Evolutionary conservation across 148 eudicot species (phyloP), one percentile per base, ranked within the genome.

Genomic region (Chenopodium album): DNA sequence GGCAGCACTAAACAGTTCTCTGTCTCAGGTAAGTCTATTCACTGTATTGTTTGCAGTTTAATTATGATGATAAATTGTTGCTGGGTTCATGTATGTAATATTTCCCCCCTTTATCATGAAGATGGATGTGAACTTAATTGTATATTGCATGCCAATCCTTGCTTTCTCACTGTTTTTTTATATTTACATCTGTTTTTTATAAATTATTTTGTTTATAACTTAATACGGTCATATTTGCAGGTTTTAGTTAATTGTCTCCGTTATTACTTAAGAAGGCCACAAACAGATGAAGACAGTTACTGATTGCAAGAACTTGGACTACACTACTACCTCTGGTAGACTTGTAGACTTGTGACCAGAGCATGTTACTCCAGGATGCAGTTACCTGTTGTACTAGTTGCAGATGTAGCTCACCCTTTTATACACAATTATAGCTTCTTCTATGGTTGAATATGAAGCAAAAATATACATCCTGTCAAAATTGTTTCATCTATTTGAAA

Each of bases 271-370:
- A 83, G 98, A 84, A 90, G 92, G 88, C 97, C 97, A 77, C 91
- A 88, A 78, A 85, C 97, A 1, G 98, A 90, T 74, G 98, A 94
- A 69, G 98, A 93, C 50, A 94, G 98, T 86, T 94, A 94, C 89
- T 94, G 89, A 84, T 47, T 52, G 67, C 34, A 46, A 80, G 65
- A 60, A 37, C 76, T 76, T 48, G 46, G 41, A 37, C 41, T 37
- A 37, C 41, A 5, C 41, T 67, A 81, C 56, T 65, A 67, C 34
- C 64, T 48, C 9, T 28, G 23, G n/a, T 59, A 23, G 63, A 44
- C 31, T n/a, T 54, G n/a, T 59, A 23, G 48, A 44, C 31, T n/a
- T 54, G 46, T 46, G 32, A 71, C 47, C 31, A 28, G 50, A 20
- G 65, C 52, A 28, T 44, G 32, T 47, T 63, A 44, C 76, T 34